phyloP scores from a whole-genome alignment of 2,329 filamentous ascomycete species.

The Parafenestella ontariensis region DNA sequence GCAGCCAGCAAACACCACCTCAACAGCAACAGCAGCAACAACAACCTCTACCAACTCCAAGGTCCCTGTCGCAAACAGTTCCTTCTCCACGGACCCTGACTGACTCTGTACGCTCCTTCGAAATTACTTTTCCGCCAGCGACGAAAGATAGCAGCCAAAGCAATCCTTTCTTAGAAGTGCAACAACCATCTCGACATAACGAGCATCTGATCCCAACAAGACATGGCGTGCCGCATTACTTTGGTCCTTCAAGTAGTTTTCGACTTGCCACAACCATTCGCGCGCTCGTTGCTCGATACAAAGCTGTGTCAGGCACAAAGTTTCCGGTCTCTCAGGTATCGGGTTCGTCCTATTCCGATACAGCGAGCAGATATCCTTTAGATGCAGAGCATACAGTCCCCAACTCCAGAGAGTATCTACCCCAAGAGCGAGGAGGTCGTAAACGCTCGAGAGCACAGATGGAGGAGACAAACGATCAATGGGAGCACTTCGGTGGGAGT shows the following conservation, averaged over 20 bases:
- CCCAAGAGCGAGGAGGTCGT: constrained; percentile 11
- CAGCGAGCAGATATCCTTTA: constrained; percentile 14
- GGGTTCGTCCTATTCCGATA: constrained; percentile 9
- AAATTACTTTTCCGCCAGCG: constrained; percentile 11
- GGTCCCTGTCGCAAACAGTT: not conserved
- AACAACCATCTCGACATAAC: constrained; percentile 11
- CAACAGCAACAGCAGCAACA: constrained; percentile 7
- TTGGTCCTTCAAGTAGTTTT: constrained; percentile 37
- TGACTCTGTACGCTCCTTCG: constrained; percentile 12
- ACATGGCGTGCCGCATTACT: constrained; percentile 34
- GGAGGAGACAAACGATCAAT: constrained; percentile 19
- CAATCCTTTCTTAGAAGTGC: constrained; percentile 23
- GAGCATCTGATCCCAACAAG: constrained; percentile 28
- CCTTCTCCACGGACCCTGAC: constrained; percentile 9
- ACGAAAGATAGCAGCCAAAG: constrained; percentile 14
- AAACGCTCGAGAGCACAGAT: constrained; percentile 27
- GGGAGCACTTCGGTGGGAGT: constrained; percentile 7
- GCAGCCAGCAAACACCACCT: constrained; percentile 4
- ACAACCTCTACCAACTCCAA: constrained; percentile 9
- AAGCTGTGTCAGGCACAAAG: constrained; percentile 18
- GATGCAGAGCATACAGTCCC: constrained; percentile 28
- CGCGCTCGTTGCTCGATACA: constrained; percentile 28
- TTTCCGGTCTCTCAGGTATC: constrained; percentile 9
- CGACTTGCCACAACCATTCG: constrained; percentile 32
- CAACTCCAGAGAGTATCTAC: constrained; percentile 2